These are phyloP conservation scores for Fusarium caatingaense DNA, from an alignment of 2,329 filamentous ascomycete genomes.

Conservation along the genomic window DNA sequence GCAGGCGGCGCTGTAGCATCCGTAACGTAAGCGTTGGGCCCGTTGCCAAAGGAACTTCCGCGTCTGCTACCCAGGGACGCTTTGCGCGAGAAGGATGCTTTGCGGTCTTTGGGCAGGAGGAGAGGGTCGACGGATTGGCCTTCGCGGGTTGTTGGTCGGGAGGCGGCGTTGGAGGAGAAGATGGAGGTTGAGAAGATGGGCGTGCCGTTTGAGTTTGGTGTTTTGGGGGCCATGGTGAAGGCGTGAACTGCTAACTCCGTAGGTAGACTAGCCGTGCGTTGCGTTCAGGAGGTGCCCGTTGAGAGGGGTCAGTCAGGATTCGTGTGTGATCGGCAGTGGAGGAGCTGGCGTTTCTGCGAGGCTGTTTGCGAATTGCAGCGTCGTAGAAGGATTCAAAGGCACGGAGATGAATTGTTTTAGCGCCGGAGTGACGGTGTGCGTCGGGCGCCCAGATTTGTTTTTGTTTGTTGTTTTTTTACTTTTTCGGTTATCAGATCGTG, in stretches of 20 bases:
- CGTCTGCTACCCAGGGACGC: constrained; percentile 62
- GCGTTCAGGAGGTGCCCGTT: constrained; percentile 5
- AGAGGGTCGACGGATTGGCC: constrained; percentile 48
- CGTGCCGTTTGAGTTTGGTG: constrained; percentile 45
- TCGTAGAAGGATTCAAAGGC: constrained; percentile 16
- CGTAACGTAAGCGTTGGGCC: constrained; percentile 53
- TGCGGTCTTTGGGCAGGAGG: constrained; percentile 59
- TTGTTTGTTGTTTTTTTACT: neutral
- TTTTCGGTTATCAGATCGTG: constrained; percentile 1
- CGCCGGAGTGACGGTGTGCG: constrained; percentile 4
- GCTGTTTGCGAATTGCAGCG: constrained; percentile 25
- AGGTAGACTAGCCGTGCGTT: constrained; percentile 19
- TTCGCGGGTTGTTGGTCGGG: constrained; percentile 54
- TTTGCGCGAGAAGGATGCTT: constrained; percentile 65
- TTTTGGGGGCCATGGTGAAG: constrained; percentile 41
- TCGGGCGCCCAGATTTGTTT: neutral
- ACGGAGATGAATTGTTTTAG: constrained; percentile 9
- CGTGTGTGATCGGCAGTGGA: constrained; percentile 29
- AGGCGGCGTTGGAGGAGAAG: constrained; percentile 49
- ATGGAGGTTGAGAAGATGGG: constrained; percentile 54
- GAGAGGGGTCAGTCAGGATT: constrained; percentile 9
- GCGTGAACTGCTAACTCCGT: neutral
- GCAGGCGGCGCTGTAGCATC: constrained; percentile 63
- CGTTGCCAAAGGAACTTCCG: constrained; percentile 54
- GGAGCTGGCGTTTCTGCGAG: constrained; percentile 23